These are phyloP conservation scores for Cercospora zeae-maydis DNA, from an alignment of 2,329 filamentous ascomycete species.

Conservation along the genomic window DNA sequence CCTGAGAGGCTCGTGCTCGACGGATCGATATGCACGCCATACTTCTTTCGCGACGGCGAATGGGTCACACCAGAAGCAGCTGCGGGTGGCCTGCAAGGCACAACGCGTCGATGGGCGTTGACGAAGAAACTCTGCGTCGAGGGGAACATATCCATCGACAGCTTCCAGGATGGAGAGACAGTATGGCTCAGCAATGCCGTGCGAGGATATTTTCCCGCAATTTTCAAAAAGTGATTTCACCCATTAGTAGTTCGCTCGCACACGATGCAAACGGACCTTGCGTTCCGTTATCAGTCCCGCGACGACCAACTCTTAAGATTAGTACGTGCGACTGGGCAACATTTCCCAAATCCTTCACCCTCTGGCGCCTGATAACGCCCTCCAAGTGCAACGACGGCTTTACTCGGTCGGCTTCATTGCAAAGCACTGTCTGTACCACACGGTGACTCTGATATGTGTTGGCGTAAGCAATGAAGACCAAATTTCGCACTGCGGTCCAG, in stretches of 20 bases:
- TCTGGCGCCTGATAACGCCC: neutral
- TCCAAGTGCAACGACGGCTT: too few relatives aligned
- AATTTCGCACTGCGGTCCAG: neutral
- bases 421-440: neutral
- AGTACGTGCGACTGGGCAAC: neutral
- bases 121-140: constrained; percentile 65
- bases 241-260: neutral
- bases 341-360: neutral
- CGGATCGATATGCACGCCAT: constrained; percentile 73
- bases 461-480: neutral
- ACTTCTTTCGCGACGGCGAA: constrained; percentile 66
- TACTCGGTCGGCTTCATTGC: neutral
- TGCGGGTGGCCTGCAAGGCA: constrained; percentile 78
- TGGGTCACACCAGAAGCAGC: constrained; percentile 74
- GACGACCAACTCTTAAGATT: neutral
- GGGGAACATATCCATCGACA: constrained; percentile 56
- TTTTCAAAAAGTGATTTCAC: constrained; percentile 15
- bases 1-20: constrained; percentile 69
- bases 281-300: neutral
- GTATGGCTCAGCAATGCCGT: constrained; percentile 90
- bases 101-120: constrained; percentile 78
- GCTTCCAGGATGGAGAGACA: constrained; percentile 67
- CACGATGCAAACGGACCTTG: neutral
- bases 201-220: constrained; percentile 60
- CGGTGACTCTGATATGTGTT: neutral